These are phyloP conservation scores for Sugiyamaella valdiviana DNA, from an alignment of 805 yeast genomes.

Conservation along the genomic window DNA sequence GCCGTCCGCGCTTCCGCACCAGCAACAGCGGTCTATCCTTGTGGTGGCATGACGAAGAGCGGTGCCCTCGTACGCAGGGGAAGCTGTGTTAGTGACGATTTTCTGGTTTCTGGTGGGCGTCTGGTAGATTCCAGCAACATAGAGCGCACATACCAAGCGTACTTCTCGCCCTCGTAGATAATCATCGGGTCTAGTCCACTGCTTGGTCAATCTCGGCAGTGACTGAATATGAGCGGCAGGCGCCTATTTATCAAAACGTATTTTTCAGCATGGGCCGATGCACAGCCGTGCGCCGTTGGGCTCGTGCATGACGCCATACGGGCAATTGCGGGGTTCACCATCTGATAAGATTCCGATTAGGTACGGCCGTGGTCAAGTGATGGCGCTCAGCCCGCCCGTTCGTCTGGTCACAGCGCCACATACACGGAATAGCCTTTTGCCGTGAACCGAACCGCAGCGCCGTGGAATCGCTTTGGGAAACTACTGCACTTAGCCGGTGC, in stretches of 20 bases:
- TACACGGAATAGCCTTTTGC: no score
- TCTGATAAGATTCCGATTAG: neutral
- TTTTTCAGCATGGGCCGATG: no score
- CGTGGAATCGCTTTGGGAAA: no score
- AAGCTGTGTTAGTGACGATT: constrained; percentile 16
- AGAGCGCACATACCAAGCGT: constrained; percentile 56
- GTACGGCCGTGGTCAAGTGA: no score
- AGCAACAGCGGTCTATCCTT: constrained; percentile 72
- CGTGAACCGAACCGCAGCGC: no score
- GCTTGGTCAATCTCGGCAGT: constrained; percentile 26
- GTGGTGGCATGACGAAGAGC: constrained; percentile 84
- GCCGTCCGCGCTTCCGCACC: constrained; percentile 88
- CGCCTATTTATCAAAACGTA: neutral
- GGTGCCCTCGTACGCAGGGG: constrained; percentile 81
- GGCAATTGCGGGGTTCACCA: neutral
- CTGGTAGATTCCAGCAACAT: no score
- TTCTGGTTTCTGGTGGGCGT: neutral
- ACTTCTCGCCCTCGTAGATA: constrained; percentile 68
- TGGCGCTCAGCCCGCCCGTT: no score
- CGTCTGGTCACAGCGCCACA: no score
- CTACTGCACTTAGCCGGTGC: no score
- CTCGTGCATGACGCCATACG: neutral
- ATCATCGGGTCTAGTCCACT: no score
- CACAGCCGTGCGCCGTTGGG: neutral
- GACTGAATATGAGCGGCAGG: neutral